Base-by-base conservation (phyloP, 2,329 filamentous ascomycete species). In the Hymenoscyphus linearis region DNA sequence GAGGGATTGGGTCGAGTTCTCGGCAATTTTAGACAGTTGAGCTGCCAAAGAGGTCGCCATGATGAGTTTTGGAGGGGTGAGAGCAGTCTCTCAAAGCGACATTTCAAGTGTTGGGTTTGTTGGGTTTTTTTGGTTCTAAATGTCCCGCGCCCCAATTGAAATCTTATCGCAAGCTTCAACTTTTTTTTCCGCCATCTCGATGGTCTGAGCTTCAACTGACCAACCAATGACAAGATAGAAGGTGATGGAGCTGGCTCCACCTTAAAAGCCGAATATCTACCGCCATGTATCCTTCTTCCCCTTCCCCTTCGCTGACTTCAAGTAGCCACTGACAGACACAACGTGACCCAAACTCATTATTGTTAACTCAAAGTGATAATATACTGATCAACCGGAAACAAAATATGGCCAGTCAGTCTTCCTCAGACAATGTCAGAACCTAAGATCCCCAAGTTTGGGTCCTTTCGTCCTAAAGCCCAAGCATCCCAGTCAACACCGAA, bases 1-100 rank as follows among this genome's bases (percentile, higher is more conserved):
- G 71, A 98, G 85, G 68, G 93, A 89, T 73, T 93, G 88, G 69
- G 93, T 96, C 70, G 91, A 96, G 72, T 90, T 90, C 67, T 89
- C 87, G 69, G 93, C 91, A 73, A 99, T 93, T 74, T 91, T 87
- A 80, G 93, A 91, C 79, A 99, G 81, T 83, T 99, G 96, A 79
- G 91, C 87, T 77, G 93, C 90, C 69, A 99, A 88, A 73, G 91
- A 88, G 64, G 92, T 91, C 70, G 88, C 82, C 91, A 96, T 96
- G 61, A 16, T 66, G 53, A 60, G 50, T 52, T 26, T 50, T 36
- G 52, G 31, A 31, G 47, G 40, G n/a, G 36, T n/a, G 34, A 13
- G 14, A 18, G n/a, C 6, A 25, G 10, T 47, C 31, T 18, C 35
- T 62, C 58, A 60, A 52, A 56, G 13, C n/a, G 47, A 34, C 62